phyloP scores from a whole-genome alignment of 208 protist genomes.

The Trypanosoma melophagium region DNA sequence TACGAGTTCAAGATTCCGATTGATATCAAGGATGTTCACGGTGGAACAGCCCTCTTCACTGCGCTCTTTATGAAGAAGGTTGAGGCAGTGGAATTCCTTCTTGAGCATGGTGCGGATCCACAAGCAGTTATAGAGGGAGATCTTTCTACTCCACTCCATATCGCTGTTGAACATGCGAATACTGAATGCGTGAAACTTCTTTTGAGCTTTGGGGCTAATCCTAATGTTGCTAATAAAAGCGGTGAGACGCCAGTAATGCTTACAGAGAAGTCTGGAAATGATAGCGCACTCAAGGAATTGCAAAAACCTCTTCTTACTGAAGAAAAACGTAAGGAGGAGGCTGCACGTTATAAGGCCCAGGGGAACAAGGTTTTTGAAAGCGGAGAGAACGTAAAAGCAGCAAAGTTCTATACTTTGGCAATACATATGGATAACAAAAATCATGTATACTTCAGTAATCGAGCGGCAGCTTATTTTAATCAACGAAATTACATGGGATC shows the following conservation, averaged over 20 bases:
- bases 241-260: slow-evolving; percentile 57
- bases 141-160: slow-evolving; percentile 81
- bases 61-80: slow-evolving; percentile 83
- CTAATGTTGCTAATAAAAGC: slow-evolving; percentile 56
- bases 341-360: slow-evolving; percentile 77
- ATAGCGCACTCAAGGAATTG: slow-evolving; percentile 57
- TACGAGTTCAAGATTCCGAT: slow-evolving; percentile 83
- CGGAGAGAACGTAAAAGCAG: slow-evolving; percentile 88
- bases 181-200: slow-evolving; percentile 73
- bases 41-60: slow-evolving; percentile 82
- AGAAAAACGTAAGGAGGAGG: slow-evolving; percentile 56
- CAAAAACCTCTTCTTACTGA: slow-evolving; percentile 45
- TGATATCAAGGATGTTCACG: slow-evolving; percentile 69
- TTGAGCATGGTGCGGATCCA: slow-evolving; percentile 81
- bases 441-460: slow-evolving; percentile 92
- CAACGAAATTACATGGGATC: slow-evolving; percentile 78
- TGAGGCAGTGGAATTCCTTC: slow-evolving; percentile 78
- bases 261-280: slow-evolving; percentile 51
- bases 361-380: slow-evolving; percentile 88
- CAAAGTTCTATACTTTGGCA: slow-evolving; percentile 91
- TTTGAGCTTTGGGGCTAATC: slow-evolving; percentile 66
- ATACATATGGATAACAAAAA: slow-evolving; percentile 86
- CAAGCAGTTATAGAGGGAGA: slow-evolving; percentile 58
- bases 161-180: slow-evolving; percentile 78
- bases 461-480: slow-evolving; percentile 91